Base-by-base conservation (phyloP, 2,329 filamentous ascomycete species). In the Hypoxylon sp. region DNA sequence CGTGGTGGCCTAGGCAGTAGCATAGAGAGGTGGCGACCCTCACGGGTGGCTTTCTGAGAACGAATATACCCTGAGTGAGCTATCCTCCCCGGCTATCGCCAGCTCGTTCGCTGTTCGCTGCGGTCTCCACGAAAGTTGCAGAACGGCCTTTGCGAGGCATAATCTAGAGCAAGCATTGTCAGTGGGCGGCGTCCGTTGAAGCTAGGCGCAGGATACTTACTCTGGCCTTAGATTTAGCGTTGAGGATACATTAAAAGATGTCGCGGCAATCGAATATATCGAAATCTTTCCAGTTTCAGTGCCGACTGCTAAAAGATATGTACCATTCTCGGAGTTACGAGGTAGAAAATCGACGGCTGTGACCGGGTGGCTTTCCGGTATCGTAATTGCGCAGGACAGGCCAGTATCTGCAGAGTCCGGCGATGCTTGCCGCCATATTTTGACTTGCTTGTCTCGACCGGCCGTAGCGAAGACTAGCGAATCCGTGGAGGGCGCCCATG, bases 401-500 rank as follows among this genome's bases (percentile, higher is more conserved):
- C 77, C 76, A 20, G 74, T 61, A 16, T 68, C 57, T 22, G 64
- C 51, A 6, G 63, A 14, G 24, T 61, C 61, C 11, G 54, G 22
- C 28, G 61, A 11, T 5, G 60, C 42, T 42, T 53, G 68, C 36
- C 77, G 76, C 92, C 92, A 95, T 44, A 94, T 74, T 74, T 91
- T 92, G 36, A 97, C 89, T 24, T 84, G 85, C 80, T 96, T 98
- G 78, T 99, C 96, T 72, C 96, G 85, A 2, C 94, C 93, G 1
- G 94, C 95, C 0, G 96, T 99, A 11, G 91, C 91, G 78, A 99
- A 99, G 8, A 84, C 75, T 8, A 78, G 73, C 2, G 26, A 85
- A 6, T 74, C 74, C 1, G 73, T 69, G 5, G 83, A 26, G 1
- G 91, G 90, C 0, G 91, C 89, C 95, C 96, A 99, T 2, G 92